phyloP scores from a whole-genome alignment of 352 stramenopile species.

The Chloridella minuta region DNA sequence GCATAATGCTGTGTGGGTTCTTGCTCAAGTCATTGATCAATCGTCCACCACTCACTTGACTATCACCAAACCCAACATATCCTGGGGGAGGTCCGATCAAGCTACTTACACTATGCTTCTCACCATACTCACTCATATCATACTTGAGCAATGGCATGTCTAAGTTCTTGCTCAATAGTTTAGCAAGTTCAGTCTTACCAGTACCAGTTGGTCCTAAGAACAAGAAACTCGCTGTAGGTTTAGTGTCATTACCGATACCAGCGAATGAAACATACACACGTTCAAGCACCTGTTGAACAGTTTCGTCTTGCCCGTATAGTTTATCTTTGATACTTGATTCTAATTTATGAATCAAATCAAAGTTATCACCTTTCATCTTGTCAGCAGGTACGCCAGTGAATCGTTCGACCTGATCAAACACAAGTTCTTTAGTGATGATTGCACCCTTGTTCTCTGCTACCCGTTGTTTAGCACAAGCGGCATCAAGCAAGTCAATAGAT shows the following conservation, averaged over 20 bases:
- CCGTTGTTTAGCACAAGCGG: conserved; percentile 31
- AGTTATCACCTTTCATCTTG: too few species aligned
- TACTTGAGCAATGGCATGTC: conserved; percentile 69
- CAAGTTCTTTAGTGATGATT: too few species aligned
- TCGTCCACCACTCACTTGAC: conserved; percentile 31
- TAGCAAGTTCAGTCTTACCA: conserved; percentile 67
- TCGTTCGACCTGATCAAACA: too few species aligned
- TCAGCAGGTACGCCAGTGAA: too few species aligned
- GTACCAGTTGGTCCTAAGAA: conserved; percentile 75
- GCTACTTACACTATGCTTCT: conserved; percentile 57
- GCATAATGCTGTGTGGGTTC: conserved; percentile 62
- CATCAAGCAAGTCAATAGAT: conserved; percentile 66
- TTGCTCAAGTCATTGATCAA: too few species aligned
- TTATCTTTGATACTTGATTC: too few species aligned
- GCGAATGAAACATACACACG: too few species aligned
- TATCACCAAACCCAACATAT: conserved; percentile 70
- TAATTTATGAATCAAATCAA: too few species aligned
- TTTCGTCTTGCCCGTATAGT: too few species aligned
- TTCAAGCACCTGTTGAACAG: too few species aligned
- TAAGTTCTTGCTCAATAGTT: conserved; percentile 57
- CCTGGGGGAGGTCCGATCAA: conserved; percentile 66
- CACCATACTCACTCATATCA: conserved; percentile 92
- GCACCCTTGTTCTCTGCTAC: too few species aligned
- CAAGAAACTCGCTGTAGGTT: conserved; percentile 59
- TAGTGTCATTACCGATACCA: too few species aligned